A percentile compares a stretch with the other conserved stretches of the same genome.
phyloP scores from a whole-genome alignment of 106 monocot species.

The Gastrodia elata region DNA sequence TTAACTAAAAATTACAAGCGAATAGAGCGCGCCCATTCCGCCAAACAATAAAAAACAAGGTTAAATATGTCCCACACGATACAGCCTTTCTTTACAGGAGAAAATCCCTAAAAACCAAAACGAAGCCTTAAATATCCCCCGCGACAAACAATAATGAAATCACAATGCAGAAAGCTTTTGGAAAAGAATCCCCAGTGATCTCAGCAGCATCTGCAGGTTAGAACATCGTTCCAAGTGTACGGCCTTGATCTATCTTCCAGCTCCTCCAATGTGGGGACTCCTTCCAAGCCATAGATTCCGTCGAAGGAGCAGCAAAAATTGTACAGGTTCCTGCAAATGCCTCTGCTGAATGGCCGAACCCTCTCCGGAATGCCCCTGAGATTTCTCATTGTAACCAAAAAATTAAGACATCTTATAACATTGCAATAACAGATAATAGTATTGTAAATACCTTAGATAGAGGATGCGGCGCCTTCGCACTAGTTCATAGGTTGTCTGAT shows the following conservation, averaged over 20 bases:
- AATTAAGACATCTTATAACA: background rate
- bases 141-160: too few species aligned
- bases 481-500: conserved; percentile 96
- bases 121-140: too few species aligned
- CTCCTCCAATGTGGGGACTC: conserved; percentile 58
- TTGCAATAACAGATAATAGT: background rate
- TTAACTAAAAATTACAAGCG: too few species aligned
- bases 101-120: too few species aligned
- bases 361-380: conserved; percentile 58
- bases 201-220: conserved; percentile 72
- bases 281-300: conserved; percentile 37
- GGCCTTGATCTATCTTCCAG: conserved; percentile 50
- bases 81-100: too few species aligned
- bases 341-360: conserved; percentile 76
- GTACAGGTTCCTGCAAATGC: conserved; percentile 53
- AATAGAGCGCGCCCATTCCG: too few species aligned
- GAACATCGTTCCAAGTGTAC: conserved; percentile 51
- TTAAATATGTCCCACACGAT: too few species aligned
- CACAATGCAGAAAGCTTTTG: too few species aligned
- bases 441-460: conserved; percentile 51
- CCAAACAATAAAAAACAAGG: too few species aligned
- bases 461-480: conserved; percentile 67
- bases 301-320: conserved; percentile 50
- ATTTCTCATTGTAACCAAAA: background rate
- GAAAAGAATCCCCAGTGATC: background rate